A percentile compares a stretch with the other conserved stretches of the same genome.
Evolutionary conservation across 176 grass and related monocot genomes (phyloP).

Genomic region (Cenchrus fungigraminus): DNA sequence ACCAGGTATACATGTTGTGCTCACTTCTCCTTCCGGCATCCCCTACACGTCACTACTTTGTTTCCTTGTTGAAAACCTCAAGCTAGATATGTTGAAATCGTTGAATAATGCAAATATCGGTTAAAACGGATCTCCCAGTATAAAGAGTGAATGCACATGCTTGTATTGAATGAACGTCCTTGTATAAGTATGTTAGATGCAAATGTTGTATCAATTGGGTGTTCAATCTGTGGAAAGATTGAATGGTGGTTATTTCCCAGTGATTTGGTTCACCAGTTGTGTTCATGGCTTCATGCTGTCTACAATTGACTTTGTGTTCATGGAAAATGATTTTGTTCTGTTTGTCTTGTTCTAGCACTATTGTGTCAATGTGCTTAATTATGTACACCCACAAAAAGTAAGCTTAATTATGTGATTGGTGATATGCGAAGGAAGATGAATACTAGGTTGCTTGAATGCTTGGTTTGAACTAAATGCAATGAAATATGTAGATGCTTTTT

Average conservation of each 20-base stretch:
- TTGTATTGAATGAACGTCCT: neutral
- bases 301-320: neutral
- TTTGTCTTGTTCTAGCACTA: neutral
- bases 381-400: neutral
- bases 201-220: neutral
- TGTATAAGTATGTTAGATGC: neutral
- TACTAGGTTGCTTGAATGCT: neutral
- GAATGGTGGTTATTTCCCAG: neutral
- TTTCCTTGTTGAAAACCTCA: too few species aligned
- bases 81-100: too few species aligned
- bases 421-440: too few species aligned
- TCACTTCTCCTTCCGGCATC: too few species aligned
- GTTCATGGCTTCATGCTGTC: neutral
- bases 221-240: neutral
- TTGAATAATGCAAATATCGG: neutral
- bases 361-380: neutral
- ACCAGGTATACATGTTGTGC: too few species aligned
- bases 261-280: neutral
- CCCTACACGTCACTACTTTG: too few species aligned
- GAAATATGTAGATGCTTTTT: too few species aligned
- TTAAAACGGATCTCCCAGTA: neutral
- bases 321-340: too few species aligned
- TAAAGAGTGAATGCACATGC: too few species aligned
- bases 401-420: too few species aligned
- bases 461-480: neutral